Evolutionary conservation across 78 protist genomes (phyloP), one percentile per base, ranked within the genome.

Genomic region (Dictyostelium purpureum): DNA sequence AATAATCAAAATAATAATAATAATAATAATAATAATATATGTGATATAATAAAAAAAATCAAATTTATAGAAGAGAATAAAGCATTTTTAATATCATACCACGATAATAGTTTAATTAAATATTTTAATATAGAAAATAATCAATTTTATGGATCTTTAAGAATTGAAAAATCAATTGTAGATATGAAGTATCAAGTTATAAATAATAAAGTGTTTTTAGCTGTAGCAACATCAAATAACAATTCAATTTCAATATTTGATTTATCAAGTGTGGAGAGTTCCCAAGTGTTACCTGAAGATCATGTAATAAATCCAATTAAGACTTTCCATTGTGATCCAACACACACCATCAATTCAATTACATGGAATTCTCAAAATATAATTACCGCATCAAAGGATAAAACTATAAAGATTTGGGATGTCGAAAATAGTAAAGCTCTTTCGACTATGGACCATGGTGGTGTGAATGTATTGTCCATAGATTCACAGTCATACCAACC

Each of bases 401-500:
- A 14, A 0, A 42, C 35, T 3, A 54, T 85, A n/a, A 75, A 59
- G 31, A 51, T 85, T 16, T 85, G 92, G 92, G 92, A 85, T 73
- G 10, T 85, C 4, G 82, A 85, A 24, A 85, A 59, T 49, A 47
- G 52, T 21, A 14, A 4, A 4, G n/a, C 42, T 37, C 43, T 73
- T 7, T 67, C 79, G 16, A 45, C 31, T 6, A 61, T 85, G 83
- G 38, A 33, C 33, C 26, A 63, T 63, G 6, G 71, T 33, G 38
- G 38, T 16, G 37, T 31, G 5, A 43, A 43, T 33, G 33, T 63
- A 9, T 26, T 54, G 6, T 56, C 83, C 10, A 59, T 85, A 11
- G 92, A 85, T 73, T 57, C 92, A 24, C 80, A 38, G 18, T 59
- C 73, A 18, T 28, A 51, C 10, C 92, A 85, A 43, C 75, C 92